These are phyloP conservation scores for Eucalyptus paniculata DNA, from an alignment of 345 rosid species.

Conservation along the genomic window DNA sequence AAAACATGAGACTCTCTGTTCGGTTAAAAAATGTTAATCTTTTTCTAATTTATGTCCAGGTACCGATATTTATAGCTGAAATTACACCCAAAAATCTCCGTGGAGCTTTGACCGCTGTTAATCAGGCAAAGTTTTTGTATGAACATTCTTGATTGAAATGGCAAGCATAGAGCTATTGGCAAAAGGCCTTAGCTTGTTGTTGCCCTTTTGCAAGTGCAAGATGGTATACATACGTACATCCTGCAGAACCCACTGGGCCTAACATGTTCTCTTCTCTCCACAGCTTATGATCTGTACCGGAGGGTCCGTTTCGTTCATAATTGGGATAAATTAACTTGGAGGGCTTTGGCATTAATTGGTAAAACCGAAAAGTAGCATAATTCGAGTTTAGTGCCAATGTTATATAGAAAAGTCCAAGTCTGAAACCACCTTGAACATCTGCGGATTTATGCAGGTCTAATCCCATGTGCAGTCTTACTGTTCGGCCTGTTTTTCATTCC, in stretches of 20 bases:
- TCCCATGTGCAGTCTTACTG: not conserved
- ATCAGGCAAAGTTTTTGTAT: conserved; percentile 38
- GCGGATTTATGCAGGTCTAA: not conserved
- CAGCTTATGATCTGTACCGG: conserved; percentile 73
- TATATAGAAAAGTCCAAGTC: not conserved
- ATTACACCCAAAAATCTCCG: conserved; percentile 76
- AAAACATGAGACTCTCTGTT: not conserved
- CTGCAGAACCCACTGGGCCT: not conserved
- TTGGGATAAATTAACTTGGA: conserved; percentile 73
- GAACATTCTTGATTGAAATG: not conserved
- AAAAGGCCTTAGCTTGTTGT: not conserved
- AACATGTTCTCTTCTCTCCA: not conserved
- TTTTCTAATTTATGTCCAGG: conserved; percentile 17
- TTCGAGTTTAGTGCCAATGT: not conserved
- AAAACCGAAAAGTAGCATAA: not conserved
- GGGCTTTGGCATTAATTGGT: conserved; percentile 74
- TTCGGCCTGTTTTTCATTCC: conserved; percentile 3
- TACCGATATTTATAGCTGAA: conserved; percentile 83
- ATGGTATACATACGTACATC: not conserved
- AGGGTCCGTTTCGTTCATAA: conserved; percentile 74
- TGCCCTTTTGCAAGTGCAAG: not conserved
- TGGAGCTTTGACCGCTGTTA: conserved; percentile 67
- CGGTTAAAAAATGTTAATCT: not conserved
- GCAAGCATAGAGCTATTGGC: not conserved
- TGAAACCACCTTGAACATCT: not conserved